Conservation (phyloP, 495 filamentous ascomycete species). For the Hypoxylon fragiforme region DNA sequence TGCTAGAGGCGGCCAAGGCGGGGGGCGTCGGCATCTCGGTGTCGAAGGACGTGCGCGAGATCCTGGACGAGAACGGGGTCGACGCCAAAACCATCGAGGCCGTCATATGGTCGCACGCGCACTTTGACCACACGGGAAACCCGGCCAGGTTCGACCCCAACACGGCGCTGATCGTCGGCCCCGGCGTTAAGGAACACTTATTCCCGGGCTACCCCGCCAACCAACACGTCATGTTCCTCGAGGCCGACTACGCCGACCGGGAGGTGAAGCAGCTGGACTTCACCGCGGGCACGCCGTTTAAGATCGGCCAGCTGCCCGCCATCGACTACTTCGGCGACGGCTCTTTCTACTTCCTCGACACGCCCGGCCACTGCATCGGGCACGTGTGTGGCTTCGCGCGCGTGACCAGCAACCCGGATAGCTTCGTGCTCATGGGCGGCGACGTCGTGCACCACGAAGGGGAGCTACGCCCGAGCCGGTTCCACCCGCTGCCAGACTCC, state of each 20-base stretch:
- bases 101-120: conserved; percentile 62
- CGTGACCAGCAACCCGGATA: conserved; percentile 48
- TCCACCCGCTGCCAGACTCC: conserved; percentile 50
- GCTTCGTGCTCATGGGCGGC: conserved; percentile 60
- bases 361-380: conserved; percentile 60
- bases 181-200: conserved; percentile 53
- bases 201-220: conserved; percentile 57
- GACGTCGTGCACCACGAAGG: conserved; percentile 59
- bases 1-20: conserved; percentile 33
- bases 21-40: conserved; percentile 38
- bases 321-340: conserved; percentile 66
- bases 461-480: conserved; percentile 55
- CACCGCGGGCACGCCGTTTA: conserved; percentile 23
- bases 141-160: conserved; percentile 52
- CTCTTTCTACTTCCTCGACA: conserved; percentile 60
- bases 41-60: conserved; percentile 54
- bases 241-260: conserved; percentile 48
- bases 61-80: conserved; percentile 51
- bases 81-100: conserved; percentile 54
- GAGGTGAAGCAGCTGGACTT: conserved; percentile 54
- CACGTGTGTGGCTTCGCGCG: conserved; percentile 61
- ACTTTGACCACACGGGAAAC: conserved; percentile 66
- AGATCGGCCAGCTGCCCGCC: conserved; percentile 55
- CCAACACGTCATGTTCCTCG: conserved; percentile 43
- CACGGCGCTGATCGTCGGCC: conserved; percentile 60